These are phyloP conservation scores for Phylloporus rhodoxanthus DNA, from an alignment of 768 basidiomycete genomes.

Conservation along the genomic window DNA sequence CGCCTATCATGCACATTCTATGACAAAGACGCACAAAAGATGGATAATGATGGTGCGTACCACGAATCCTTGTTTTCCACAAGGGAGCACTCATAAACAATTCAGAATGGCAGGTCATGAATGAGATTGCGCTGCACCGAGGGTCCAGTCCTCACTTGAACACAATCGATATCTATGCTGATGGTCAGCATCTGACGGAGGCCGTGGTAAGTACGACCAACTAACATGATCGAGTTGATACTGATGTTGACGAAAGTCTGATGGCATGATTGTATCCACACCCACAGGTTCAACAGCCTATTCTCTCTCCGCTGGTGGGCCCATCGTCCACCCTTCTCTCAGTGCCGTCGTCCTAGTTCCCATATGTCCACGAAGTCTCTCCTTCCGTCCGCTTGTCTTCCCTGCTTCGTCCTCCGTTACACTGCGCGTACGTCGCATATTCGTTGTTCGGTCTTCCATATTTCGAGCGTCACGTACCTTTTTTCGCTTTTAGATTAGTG, in stretches of 20 bases:
- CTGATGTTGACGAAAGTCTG: conserved; percentile 51
- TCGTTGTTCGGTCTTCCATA: neutral
- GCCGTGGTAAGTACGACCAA: conserved; percentile 64
- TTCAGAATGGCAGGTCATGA: conserved; percentile 94
- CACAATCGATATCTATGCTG: conserved; percentile 89
- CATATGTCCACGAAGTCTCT: conserved; percentile 90
- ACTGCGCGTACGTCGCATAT: conserved; percentile 49
- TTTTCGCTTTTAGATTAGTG: conserved; percentile 57
- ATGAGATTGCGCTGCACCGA: conserved; percentile 89
- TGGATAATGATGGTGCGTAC: conserved; percentile 54
- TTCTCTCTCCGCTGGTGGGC: conserved; percentile 91
- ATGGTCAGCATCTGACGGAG: conserved; percentile 92
- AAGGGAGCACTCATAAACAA: conserved; percentile 1
- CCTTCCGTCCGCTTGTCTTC: conserved; percentile 87
- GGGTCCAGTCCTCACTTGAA: conserved; percentile 89
- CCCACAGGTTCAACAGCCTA: conserved; percentile 97
- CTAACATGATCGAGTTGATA: conserved; percentile 6
- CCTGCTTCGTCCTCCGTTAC: conserved; percentile 76
- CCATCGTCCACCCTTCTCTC: conserved; percentile 90
- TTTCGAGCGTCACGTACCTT: conserved; percentile 1
- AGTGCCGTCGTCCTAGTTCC: conserved; percentile 89
- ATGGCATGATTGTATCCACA: conserved; percentile 90
- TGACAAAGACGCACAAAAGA: conserved; percentile 51
- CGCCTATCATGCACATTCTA: conserved; percentile 78
- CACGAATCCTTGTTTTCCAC: neutral